Base-by-base conservation (phyloP, 371 early-diverging fungal genomes). In the Catenaria anguillulae region DNA sequence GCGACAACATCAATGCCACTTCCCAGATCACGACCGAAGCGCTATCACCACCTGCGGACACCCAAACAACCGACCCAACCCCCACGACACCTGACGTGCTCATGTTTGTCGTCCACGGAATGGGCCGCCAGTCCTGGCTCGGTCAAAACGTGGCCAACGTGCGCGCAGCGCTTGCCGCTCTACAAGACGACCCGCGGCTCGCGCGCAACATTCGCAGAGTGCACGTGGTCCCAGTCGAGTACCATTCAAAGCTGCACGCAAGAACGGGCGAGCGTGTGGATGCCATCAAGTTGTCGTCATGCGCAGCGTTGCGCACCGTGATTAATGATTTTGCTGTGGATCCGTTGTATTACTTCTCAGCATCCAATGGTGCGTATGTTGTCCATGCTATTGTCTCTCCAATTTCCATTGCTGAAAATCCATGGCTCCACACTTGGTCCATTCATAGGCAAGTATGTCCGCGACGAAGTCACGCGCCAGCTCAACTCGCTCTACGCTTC, bases 41-140 rank as follows among this genome's bases (percentile, higher is more conserved):
- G n/a, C n/a, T n/a, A n/a, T n/a, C n/a, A n/a, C n/a, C n/a, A n/a
- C n/a, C n/a, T n/a, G n/a, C n/a, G n/a, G n/a, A n/a, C n/a, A n/a
- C n/a, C n/a, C n/a, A n/a, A n/a, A n/a, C n/a, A n/a, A n/a, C n/a
- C n/a, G n/a, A n/a, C n/a, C n/a, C n/a, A n/a, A n/a, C n/a, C n/a
- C n/a, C n/a, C n/a, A n/a, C 40, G 40, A 5, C 40, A 23, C 45
- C 45, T 17, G 52, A 50, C 52, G 29, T 29, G 52, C 26, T 78
- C 29, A 67, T 78, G 66, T 82, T 81, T 67, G 75, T 84, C 52
- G 78, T 84, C 36, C 85, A 84, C 61, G 85, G 83, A 33, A 81
- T 84, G 82, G 85, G 85, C 37, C 77, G 78, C 42, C 82, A 82
- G 60, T 68, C 74, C 33, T 79, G 78, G 59, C 71, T 74, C 34